Conservation (phyloP, 192 early-diverging fungal species). For the Coemansia sp. region DNA sequence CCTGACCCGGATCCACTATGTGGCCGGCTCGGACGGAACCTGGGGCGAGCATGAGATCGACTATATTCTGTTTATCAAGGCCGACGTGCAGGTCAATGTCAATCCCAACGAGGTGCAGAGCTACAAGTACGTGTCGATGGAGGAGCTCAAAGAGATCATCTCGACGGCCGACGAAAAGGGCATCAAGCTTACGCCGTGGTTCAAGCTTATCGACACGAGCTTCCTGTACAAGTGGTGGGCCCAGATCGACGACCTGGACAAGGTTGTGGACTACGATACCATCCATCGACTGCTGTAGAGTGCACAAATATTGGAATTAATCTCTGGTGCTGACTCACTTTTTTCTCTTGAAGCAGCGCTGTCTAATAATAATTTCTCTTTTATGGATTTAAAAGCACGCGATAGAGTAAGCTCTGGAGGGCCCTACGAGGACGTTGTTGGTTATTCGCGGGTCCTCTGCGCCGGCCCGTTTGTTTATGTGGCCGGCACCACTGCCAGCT, state of each 20-base stretch:
- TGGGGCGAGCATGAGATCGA: conserved; percentile 99
- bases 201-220: conserved; percentile 84
- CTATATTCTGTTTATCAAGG: conserved; percentile 88
- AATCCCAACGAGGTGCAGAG: conserved; percentile 91
- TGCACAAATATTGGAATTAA: neutral
- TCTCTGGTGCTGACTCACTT: neutral
- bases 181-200: conserved; percentile 92
- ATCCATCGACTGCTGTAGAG: conserved; percentile 62
- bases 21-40: conserved; percentile 89
- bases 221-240: conserved; percentile 98
- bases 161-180: conserved; percentile 52
- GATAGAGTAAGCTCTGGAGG: conserved; percentile 18
- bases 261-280: conserved; percentile 59
- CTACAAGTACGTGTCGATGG: conserved; percentile 75
- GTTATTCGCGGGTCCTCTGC: conserved; percentile 27
- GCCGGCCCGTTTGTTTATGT: conserved; percentile 26
- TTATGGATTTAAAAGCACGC: conserved; percentile 6
- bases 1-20: conserved; percentile 93
- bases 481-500: conserved; percentile 24
- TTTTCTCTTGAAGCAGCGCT: neutral
- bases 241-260: conserved; percentile 67
- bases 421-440: conserved; percentile 28
- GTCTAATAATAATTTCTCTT: neutral
- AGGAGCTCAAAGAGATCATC: conserved; percentile 78
- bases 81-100: conserved; percentile 69